A percentile compares a stretch with the other conserved stretches of the same genome.
Conservation (phyloP, 495 filamentous ascomycete species). For the Neurospora intermedia region DNA sequence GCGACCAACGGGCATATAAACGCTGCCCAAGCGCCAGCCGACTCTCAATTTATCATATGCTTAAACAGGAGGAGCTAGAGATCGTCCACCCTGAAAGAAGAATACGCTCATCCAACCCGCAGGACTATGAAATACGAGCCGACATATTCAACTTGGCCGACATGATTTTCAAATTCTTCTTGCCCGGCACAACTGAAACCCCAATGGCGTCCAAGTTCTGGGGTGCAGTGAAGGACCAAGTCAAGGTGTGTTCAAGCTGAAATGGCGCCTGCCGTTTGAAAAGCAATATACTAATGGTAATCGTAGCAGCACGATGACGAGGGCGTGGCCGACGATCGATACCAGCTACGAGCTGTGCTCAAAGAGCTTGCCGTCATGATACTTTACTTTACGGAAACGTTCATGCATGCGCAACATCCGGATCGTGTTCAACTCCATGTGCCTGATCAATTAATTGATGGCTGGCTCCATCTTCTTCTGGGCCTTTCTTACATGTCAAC, state of each 20-base stretch:
- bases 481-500: constrained; percentile 9
- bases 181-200: constrained; percentile 12
- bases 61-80: constrained; percentile 7
- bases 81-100: not conserved
- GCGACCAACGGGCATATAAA: constrained; percentile 8
- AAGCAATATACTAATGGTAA: not conserved
- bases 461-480: constrained; percentile 25
- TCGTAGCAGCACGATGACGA: not conserved
- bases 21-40: constrained; percentile 6
- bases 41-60: not conserved
- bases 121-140: constrained; percentile 16
- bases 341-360: not conserved
- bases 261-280: not conserved
- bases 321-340: not conserved
- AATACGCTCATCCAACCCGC: not conserved
- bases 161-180: constrained; percentile 25
- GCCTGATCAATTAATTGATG: constrained; percentile 19
- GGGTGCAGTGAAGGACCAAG: constrained; percentile 19
- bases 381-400: constrained; percentile 16
- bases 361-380: constrained; percentile 10
- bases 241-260: constrained; percentile 11
- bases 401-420: constrained; percentile 8
- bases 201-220: constrained; percentile 25
- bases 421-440: constrained; percentile 12
- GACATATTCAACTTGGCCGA: constrained; percentile 24